Evolutionary conservation across 2,329 filamentous ascomycete genomes (phyloP), one percentile per base, ranked within the genome.

Genomic region (Ophiocordyceps sinensis): DNA sequence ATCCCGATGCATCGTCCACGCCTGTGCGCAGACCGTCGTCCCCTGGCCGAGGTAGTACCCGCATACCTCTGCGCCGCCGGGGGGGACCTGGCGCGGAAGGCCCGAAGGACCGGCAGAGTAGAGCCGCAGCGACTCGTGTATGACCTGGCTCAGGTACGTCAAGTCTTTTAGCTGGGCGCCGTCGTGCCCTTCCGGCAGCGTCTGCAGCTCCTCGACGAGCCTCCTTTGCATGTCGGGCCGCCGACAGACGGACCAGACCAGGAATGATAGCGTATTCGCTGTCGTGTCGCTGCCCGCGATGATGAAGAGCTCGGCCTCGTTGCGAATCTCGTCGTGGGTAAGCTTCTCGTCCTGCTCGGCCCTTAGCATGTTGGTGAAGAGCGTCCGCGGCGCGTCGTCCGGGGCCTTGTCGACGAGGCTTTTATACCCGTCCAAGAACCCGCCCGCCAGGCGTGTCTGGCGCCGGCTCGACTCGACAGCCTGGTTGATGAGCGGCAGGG

Each of bases 211-310:
- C 1, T 49, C 43, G 1, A 61, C 44, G 0, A 71, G 51, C 8
- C 43, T 46, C 1, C 50, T 45, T 34, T 53, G 54, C 19, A 65
- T 42, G 0, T 49, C 39, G 0, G 57, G 54, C 13, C 54, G 44
- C 11, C 47, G 44, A 38, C 56, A 60, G 8, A 66, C 50, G 7
- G 51, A 46, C 61, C 61, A 70, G 5, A 64, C 47, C 1, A 67
- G 48, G 41, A 70, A 72, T 0, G 68, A 71, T 36, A 73, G 43
- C 0, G 66, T 66, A 5, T 61, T 56, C 0, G 68, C 62, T 0
- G 68, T 71, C 0, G 70, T 73, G 36, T 71, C 68, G 19, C 60
- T 66, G 0, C 69, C 70, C 1, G 67, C 70, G 3, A 67, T 41
- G 36, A 72, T 70, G 42, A 66, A 66, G 0, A 43, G 49, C 4